These are phyloP conservation scores for Hanseniaspora gamundiae DNA, from an alignment of 1,139 yeast species.

Conservation along the genomic window DNA sequence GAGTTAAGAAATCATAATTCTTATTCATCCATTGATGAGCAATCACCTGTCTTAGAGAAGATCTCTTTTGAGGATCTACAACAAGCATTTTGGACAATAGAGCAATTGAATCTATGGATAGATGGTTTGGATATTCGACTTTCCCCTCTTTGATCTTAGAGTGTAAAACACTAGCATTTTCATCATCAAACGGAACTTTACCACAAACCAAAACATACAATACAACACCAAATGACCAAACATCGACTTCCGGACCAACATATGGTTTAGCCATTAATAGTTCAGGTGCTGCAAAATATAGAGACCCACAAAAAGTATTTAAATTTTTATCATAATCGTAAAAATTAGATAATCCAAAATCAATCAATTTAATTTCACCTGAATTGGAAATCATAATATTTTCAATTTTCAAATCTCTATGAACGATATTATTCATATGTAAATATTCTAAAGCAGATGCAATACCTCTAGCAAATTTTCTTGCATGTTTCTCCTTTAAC, in stretches of 20 bases:
- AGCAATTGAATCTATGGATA: constrained; percentile 75
- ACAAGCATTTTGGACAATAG: constrained; percentile 81
- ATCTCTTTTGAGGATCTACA: constrained; percentile 75
- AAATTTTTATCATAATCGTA: constrained; percentile 61
- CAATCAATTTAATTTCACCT: constrained; percentile 92
- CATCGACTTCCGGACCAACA: constrained; percentile 93
- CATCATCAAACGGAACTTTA: constrained; percentile 96
- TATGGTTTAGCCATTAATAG: constrained; percentile 85
- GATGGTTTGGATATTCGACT: constrained; percentile 80
- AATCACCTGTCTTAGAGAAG: constrained; percentile 64
- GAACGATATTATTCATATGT: constrained; percentile 89
- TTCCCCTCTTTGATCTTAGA: constrained; percentile 88
- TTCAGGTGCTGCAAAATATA: constrained; percentile 98
- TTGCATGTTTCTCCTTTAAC: constrained; percentile 83
- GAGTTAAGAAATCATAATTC: constrained; percentile 69
- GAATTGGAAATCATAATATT: constrained; percentile 87
- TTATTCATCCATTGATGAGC: constrained; percentile 92
- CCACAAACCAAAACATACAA: constrained; percentile 92
- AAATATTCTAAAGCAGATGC: constrained; percentile 90
- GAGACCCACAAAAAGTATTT: constrained; percentile 93
- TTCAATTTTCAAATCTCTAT: constrained; percentile 92
- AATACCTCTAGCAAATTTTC: constrained; percentile 93
- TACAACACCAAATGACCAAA: constrained; percentile 97
- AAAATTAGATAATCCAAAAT: constrained; percentile 87
- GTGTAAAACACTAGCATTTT: constrained; percentile 82